Percentiles rank a stretch among this genome's conserved stretches.
Evolutionary conservation across 73 alveolate species (phyloP).

Genomic region (Paramecium caudatum): DNA sequence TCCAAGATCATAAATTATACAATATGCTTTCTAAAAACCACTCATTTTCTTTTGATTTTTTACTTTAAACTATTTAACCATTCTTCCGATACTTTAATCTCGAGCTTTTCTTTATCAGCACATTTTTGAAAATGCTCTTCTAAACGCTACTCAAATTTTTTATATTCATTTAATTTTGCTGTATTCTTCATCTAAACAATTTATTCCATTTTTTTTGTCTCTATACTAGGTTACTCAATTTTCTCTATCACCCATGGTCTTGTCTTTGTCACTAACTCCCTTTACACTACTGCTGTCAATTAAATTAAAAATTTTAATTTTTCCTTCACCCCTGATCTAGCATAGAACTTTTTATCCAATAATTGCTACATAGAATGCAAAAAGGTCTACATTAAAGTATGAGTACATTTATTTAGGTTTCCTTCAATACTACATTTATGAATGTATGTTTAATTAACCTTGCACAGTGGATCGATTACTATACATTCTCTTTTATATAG

Average conservation of each 20-base stretch:
- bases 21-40: constrained; percentile 44
- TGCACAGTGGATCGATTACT: not conserved
- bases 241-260: no score
- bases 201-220: no score
- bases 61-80: constrained; percentile 23
- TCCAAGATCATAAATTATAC: constrained; percentile 56
- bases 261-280: no score
- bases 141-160: constrained; percentile 16
- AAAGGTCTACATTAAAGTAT: constrained; percentile 8
- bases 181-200: no score
- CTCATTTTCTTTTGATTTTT: constrained; percentile 42
- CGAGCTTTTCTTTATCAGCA: not conserved
- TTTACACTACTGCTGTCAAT: no score
- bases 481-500: not conserved
- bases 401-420: constrained; percentile 1
- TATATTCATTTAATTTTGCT: not conserved
- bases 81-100: constrained; percentile 1
- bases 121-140: constrained; percentile 3
- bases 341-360: constrained; percentile 30
- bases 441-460: constrained; percentile 4
- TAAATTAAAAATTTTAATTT: no score
- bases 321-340: no score
- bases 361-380: not conserved
- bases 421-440: not conserved
- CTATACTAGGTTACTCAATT: no score